These are phyloP conservation scores for Stenogyne calaminthoides DNA, from an alignment of 305 asterid species.

Conservation along the genomic window DNA sequence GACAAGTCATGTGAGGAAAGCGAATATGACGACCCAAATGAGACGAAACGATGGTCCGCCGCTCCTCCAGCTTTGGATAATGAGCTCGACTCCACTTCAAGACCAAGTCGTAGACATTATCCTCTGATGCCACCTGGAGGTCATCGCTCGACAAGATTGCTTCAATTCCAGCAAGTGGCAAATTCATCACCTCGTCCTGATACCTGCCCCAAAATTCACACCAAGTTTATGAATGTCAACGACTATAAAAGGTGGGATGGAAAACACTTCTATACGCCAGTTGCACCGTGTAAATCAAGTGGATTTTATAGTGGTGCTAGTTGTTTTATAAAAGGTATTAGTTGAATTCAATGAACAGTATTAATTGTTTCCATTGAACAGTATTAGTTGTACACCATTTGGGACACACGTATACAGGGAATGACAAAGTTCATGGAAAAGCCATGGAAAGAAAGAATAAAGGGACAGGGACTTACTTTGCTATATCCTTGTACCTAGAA, in stretches of 20 bases:
- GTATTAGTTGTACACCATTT: no score
- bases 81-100: conserved; percentile 74
- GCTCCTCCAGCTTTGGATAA: conserved; percentile 68
- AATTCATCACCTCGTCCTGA: conserved; percentile 76
- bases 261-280: no score
- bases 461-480: conserved; percentile 52
- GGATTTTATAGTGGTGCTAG: no score
- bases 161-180: conserved; percentile 88
- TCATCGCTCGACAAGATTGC: conserved; percentile 83
- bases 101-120: conserved; percentile 78
- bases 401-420: no score
- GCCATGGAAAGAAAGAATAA: not conserved
- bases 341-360: no score
- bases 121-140: conserved; percentile 94
- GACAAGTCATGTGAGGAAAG: conserved; percentile 75
- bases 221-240: conserved; percentile 1
- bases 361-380: no score
- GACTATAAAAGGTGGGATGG: no score
- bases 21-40: conserved; percentile 67
- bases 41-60: conserved; percentile 62
- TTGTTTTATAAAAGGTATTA: no score
- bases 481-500: conserved; percentile 72
- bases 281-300: no score
- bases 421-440: no score
- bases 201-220: conserved; percentile 46